Conservation (phyloP, 805 yeast genomes). For the Metschnikowia santaceciliae region DNA sequence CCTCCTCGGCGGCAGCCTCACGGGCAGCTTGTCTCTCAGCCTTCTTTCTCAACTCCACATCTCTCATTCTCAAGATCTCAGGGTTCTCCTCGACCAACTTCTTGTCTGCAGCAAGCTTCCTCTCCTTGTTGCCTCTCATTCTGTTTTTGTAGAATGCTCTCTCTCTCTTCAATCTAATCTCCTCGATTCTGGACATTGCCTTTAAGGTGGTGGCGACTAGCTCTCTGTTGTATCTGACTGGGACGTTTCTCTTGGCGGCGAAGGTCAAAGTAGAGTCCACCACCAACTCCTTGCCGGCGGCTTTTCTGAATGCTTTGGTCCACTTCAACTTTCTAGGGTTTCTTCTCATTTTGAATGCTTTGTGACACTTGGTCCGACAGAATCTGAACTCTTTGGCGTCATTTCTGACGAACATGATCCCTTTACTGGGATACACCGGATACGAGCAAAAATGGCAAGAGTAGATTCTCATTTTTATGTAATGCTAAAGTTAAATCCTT, state of each 20-base stretch:
- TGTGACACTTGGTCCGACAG: constrained; percentile 97
- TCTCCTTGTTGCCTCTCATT: constrained; percentile 95
- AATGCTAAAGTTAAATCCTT: constrained; percentile 1
- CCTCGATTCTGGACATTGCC: constrained; percentile 95
- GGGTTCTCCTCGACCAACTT: constrained; percentile 87
- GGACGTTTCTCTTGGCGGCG: constrained; percentile 96
- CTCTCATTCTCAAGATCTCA: constrained; percentile 86
- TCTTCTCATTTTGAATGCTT: constrained; percentile 94
- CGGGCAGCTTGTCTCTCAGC: constrained; percentile 56
- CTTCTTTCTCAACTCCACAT: constrained; percentile 78
- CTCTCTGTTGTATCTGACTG: constrained; percentile 96
- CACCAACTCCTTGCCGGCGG: constrained; percentile 97
- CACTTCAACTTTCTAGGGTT: constrained; percentile 97
- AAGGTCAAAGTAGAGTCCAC: constrained; percentile 95
- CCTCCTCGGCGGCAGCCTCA: constrained; percentile 37
- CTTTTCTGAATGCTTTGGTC: constrained; percentile 99
- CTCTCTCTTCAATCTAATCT: constrained; percentile 93
- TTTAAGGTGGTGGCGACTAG: constrained; percentile 88
- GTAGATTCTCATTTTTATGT: constrained; percentile 66
- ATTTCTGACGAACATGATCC: constrained; percentile 96
- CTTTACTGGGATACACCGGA: constrained; percentile 84
- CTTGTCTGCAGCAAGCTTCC: constrained; percentile 78
- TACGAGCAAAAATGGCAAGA: constrained; percentile 97
- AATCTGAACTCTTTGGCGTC: constrained; percentile 97
- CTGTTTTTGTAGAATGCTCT: constrained; percentile 98